phyloP scores from a whole-genome alignment of 2,329 filamentous ascomycete species.

The Dichotomopilus funicola region DNA sequence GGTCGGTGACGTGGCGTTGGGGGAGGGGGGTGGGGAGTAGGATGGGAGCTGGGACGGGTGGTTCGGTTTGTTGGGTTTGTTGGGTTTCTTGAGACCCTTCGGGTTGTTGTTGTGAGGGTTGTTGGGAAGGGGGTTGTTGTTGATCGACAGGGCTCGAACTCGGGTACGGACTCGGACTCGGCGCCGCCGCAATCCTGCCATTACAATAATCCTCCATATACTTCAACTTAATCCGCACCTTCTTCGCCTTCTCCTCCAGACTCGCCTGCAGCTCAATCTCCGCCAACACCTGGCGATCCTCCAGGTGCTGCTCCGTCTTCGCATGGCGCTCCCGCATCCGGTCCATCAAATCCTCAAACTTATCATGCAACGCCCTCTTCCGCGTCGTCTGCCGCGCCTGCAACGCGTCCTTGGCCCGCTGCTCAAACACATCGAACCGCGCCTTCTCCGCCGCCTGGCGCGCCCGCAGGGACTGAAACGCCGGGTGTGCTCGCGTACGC shows the following conservation, averaged over 20 bases:
- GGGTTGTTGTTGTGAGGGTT: background rate
- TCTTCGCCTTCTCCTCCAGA: conserved; percentile 51
- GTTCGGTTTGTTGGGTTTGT: background rate
- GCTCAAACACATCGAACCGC: conserved; percentile 45
- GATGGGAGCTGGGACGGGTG: background rate
- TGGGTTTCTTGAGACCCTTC: background rate
- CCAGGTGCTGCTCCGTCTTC: conserved; percentile 48
- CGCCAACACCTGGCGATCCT: conserved; percentile 55
- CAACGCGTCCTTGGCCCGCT: conserved; percentile 43
- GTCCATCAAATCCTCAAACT: conserved; percentile 41
- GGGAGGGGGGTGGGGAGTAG: conserved; percentile 31
- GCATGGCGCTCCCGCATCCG: conserved; percentile 50
- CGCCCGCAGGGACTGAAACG: conserved; percentile 39
- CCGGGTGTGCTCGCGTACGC: conserved; percentile 38
- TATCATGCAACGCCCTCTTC: conserved; percentile 41
- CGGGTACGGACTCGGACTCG: conserved; percentile 13
- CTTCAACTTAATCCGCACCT: conserved; percentile 38
- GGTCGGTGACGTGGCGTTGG: conserved; percentile 50
- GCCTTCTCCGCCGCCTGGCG: conserved; percentile 46
- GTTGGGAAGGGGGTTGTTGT: too few species aligned
- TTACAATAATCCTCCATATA: conserved; percentile 63
- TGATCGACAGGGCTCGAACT: background rate
- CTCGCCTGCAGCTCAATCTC: conserved; percentile 53
- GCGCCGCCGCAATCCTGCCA: conserved; percentile 30
- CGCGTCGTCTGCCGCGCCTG: conserved; percentile 43